Percentiles rank a stretch among this genome's conserved stretches.
Conservation (phyloP, 257 asterid genomes). For the Apocynum venetum region DNA sequence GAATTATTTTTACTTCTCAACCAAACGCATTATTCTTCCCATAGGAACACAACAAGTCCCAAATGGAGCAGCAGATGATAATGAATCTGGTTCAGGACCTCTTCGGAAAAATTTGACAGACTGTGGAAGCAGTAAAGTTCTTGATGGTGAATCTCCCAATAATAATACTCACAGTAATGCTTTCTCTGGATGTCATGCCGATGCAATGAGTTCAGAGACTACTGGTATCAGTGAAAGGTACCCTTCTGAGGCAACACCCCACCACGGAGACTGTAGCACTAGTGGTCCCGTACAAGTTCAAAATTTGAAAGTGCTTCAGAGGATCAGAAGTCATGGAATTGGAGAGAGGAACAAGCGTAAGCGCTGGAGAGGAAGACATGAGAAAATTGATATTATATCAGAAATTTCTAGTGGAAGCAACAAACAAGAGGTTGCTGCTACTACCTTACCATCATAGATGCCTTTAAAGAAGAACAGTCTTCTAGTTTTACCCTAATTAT, state of each 20-base stretch:
- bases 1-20: not conserved
- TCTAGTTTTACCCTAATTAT: not conserved
- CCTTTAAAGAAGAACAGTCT: constrained; percentile 21
- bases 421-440: constrained; percentile 40
- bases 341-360: constrained; percentile 85
- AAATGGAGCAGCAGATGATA: constrained; percentile 30
- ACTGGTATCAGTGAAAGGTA: constrained; percentile 60
- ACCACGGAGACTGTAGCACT: constrained; percentile 72
- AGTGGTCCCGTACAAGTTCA: constrained; percentile 50
- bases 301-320: constrained; percentile 44
- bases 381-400: constrained; percentile 39
- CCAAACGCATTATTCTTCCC: constrained; percentile 2
- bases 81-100: constrained; percentile 42
- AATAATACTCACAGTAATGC: constrained; percentile 39
- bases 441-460: constrained; percentile 29
- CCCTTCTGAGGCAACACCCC: constrained; percentile 48
- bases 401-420: constrained; percentile 42
- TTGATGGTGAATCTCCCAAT: constrained; percentile 50
- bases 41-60: constrained; percentile 39
- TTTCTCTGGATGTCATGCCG: constrained; percentile 39
- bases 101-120: constrained; percentile 39
- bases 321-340: constrained; percentile 47
- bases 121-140: constrained; percentile 21
- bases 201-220: constrained; percentile 34
- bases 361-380: constrained; percentile 90